These are phyloP conservation scores for Monilinia fructicola DNA, from an alignment of 2,329 filamentous ascomycete genomes.

Conservation along the genomic window DNA sequence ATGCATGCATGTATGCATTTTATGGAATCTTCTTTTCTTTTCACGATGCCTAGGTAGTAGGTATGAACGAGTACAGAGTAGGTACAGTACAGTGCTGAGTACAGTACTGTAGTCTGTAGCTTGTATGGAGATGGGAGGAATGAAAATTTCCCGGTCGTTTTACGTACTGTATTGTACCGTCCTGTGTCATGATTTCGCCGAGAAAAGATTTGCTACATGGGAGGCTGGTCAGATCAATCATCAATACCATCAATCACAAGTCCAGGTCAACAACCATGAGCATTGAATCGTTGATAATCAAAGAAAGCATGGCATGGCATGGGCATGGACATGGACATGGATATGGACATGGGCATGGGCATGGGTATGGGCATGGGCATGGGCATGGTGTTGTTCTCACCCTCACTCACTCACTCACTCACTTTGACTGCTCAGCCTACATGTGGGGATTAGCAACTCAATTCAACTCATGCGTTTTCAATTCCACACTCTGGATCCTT, in stretches of 20 bases:
- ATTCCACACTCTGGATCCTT: constrained; percentile 3
- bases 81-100: too few species aligned
- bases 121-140: neutral
- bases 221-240: constrained; percentile 3
- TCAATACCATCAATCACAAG: neutral
- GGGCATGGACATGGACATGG: neutral
- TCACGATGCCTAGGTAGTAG: neutral
- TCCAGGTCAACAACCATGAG: neutral
- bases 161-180: constrained; percentile 7
- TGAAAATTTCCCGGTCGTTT: constrained; percentile 22
- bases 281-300: neutral
- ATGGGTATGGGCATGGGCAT: neutral
- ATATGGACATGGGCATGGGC: neutral
- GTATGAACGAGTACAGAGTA: too few species aligned
- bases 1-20: neutral
- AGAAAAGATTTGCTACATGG: constrained; percentile 8
- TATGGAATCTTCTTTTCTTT: neutral
- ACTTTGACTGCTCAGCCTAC: neutral
- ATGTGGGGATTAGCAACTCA: constrained; percentile 11
- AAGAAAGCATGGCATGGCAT: neutral
- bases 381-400: neutral
- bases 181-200: constrained; percentile 21
- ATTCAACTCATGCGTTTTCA: constrained; percentile 13
- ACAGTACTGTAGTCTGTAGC: too few species aligned
- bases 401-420: too few species aligned